phyloP scores from a whole-genome alignment of 2,329 filamentous ascomycete species.

The Colletotrichum salicis region DNA sequence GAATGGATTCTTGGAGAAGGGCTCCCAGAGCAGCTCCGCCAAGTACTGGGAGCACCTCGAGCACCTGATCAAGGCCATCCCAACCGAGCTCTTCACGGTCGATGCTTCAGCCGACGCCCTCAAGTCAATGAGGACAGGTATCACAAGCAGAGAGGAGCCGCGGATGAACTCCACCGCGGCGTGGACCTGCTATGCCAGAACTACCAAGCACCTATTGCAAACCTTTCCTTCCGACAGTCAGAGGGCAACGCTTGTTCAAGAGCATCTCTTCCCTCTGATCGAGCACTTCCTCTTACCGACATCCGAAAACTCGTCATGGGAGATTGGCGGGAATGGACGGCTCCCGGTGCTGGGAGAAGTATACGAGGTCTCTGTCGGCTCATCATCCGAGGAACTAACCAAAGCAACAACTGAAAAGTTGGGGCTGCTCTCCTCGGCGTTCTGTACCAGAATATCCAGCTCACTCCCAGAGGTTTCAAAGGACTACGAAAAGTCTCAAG shows the following conservation, averaged over 20 bases:
- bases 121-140: conserved; percentile 74
- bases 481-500: conserved; percentile 79
- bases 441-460: conserved; percentile 75
- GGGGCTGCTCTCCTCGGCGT: conserved; percentile 66
- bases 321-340: conserved; percentile 42
- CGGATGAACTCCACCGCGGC: conserved; percentile 73
- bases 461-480: conserved; percentile 86
- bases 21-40: conserved; percentile 80
- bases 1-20: conserved; percentile 79
- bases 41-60: conserved; percentile 79
- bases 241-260: conserved; percentile 55
- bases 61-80: conserved; percentile 70
- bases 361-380: conserved; percentile 56
- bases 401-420: conserved; percentile 68
- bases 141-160: conserved; percentile 80
- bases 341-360: conserved; percentile 57
- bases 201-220: conserved; percentile 64
- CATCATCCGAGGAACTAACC: conserved; percentile 54
- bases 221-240: conserved; percentile 58
- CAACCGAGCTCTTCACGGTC: conserved; percentile 53
- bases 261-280: conserved; percentile 65
- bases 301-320: conserved; percentile 50
- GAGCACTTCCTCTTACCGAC: conserved; percentile 63
- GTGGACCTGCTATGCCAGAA: conserved; percentile 80
- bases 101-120: conserved; percentile 71